Base-by-base conservation (phyloP, 202 grass and related monocot species). In the Bolboschoenoplectus hybrid region DNA sequence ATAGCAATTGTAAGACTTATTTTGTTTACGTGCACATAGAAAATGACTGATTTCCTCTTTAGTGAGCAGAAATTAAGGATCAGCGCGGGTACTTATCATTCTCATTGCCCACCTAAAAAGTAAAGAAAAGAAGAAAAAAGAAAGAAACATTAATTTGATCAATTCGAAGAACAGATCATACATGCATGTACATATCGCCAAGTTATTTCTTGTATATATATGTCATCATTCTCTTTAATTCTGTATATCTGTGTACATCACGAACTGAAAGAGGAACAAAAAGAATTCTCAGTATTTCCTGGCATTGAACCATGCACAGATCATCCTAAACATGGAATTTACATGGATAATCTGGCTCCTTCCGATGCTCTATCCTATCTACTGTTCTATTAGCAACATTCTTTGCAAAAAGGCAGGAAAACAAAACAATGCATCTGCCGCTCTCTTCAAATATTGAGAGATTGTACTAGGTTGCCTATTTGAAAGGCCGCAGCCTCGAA, bases 401-500 rank as follows among this genome's bases (percentile, higher is more conserved):
- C 38, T 13, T 84, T 55, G 82, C 82, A 19, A 58, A 70, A 53
- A 44, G 16, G 14, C 8, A 70, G 41, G 34, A n/a, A 68, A 70
- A 36, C 7, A 55, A 55, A 53, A 47, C 5, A 44, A 84, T 55
- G 47, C 56, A 43, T 71, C 9, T 66, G 12, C 10, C 6, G n/a
- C 8, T 82, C 44, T 71, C 32, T 13, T 69, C 92, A 92, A 73
- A 94, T 85, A 51, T 89, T 91, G 70, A 94, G 72, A 52, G 88
- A 10, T 51, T 92, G 90, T 58, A 94, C 89, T n/a, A 94, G 75
- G 78, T 55, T 89, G 74, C 63, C 46, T 41, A 92, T 52, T 81
- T 92, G 93, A 26, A 92, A 89, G 1, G 79, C 89, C 1, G 90
- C 90, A 83, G 87, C 89, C 87, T 92, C 90, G 60, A 86, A 94